These are phyloP conservation scores for Teratosphaeria gauchensis DNA, from an alignment of 2,329 filamentous ascomycete genomes.

Conservation along the genomic window DNA sequence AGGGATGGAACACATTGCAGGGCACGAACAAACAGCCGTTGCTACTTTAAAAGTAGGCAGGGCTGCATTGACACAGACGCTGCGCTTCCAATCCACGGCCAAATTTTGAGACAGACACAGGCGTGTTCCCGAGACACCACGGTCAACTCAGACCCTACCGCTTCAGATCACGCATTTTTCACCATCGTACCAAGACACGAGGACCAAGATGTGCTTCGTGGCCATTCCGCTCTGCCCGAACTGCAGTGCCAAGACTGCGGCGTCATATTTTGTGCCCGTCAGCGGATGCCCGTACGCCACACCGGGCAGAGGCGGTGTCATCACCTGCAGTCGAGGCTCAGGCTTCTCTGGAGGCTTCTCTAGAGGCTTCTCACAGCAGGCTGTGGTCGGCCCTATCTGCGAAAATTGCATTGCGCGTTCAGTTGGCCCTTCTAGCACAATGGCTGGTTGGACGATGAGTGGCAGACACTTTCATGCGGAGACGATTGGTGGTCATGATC, in stretches of 20 bases:
- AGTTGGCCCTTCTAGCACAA: not conserved
- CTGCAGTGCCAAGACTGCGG: not conserved
- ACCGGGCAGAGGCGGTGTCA: not conserved
- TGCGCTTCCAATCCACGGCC: not conserved
- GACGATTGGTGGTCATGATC: not conserved
- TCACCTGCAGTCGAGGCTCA: not conserved
- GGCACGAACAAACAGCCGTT: not conserved
- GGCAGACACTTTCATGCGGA: not conserved
- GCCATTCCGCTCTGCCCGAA: not conserved
- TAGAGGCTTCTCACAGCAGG: not conserved
- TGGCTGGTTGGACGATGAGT: not conserved
- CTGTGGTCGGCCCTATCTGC: not conserved
- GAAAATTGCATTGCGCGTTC: not conserved
- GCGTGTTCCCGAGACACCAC: not conserved
- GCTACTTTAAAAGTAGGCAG: not conserved
- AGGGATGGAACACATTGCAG: not conserved
- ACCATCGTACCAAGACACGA: not conserved
- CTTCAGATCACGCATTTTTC: not conserved
- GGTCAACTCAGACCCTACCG: not conserved
- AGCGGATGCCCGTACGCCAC: not conserved
- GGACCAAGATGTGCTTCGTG: not conserved
- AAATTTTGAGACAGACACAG: not conserved
- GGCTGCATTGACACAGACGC: not conserved
- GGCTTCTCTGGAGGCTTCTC: no score
- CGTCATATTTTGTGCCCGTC: not conserved